Conservation (phyloP, 345 rosid genomes). For the Eucalyptus erythrocorys region DNA sequence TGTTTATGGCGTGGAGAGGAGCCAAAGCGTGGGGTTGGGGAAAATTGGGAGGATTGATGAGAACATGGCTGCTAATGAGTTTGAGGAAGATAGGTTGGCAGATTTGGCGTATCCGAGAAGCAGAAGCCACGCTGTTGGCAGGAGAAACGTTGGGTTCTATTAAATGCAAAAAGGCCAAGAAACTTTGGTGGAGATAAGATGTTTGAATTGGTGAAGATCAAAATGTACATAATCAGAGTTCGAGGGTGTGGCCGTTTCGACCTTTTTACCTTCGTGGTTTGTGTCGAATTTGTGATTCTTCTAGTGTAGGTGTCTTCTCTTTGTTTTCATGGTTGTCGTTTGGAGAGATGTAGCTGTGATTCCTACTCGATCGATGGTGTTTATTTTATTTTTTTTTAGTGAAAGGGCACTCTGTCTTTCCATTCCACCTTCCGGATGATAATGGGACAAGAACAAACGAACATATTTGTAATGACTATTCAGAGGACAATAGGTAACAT, state of each 20-base stretch:
- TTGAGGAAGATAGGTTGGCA: slow-evolving; percentile 7
- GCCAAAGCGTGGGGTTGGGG: slow-evolving; percentile 37
- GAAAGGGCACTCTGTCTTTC: not conserved
- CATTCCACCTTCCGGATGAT: not conserved
- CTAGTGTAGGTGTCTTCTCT: not conserved
- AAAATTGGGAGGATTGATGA: slow-evolving; percentile 41
- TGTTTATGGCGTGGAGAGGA: slow-evolving; percentile 3
- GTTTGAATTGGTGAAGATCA: not conserved
- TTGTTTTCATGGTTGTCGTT: not conserved
- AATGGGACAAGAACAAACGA: not conserved
- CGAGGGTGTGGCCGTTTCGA: not conserved
- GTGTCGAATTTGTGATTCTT: not conserved
- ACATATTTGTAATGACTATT: not conserved
- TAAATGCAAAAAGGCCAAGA: not conserved
- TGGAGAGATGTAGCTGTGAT: not conserved
- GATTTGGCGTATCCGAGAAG: slow-evolving; percentile 1
- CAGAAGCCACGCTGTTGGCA: slow-evolving; percentile 7
- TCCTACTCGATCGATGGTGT: not conserved
- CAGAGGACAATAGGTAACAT: not conserved
- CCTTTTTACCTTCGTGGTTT: not conserved
- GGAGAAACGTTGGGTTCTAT: not conserved
- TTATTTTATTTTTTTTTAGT: not conserved
- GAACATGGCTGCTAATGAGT: slow-evolving; percentile 24
- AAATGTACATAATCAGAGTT: not conserved
- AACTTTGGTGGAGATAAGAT: not conserved